Evolutionary conservation across 768 basidiomycete genomes (phyloP), one percentile per base, ranked within the genome.

Genomic region (Mycena rebaudengoi): DNA sequence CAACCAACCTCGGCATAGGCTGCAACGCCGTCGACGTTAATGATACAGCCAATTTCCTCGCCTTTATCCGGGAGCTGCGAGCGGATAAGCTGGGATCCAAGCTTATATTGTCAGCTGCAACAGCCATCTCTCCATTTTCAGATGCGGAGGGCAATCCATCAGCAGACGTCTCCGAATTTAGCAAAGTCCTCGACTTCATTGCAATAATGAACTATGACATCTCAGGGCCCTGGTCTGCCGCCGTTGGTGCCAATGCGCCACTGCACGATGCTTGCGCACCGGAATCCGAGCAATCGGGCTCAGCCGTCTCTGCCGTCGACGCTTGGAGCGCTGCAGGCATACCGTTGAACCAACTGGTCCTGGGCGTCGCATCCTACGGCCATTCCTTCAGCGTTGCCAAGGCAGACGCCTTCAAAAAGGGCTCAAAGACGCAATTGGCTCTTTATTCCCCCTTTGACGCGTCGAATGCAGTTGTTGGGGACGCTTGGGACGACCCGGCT

Each of bases 231-330:
- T 90, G 85, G 82, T 82, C 82, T 69, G 72, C 77, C 68, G 69
- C 83, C 63, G 79, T 88, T 50, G 95, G 94, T 4, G 89, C 96
- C 5, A 96, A 98, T 73, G 89, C 95, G 0, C 95, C 96, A 5
- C 84, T 97, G 20, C 76, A 85, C 32, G 88, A 95, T 76, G 78
- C 84, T 0, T 96, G 95, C 71, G 85, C 87, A 0, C 67, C 87
- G 35, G 73, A 83, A 0, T 68, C 75, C 3, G 76, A 83, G 43
- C 87, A 90, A 64, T 76, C 80, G 29, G 94, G 92, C 10, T 94
- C 93, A 59, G 94, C 88, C 7, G 80, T 82, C n/a, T 84, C 85
- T 20, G 90, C 92, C 10, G 83, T 98, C 37, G 70, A 80, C 13
- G 83, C 85, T 5, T 97, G 95, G 96, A 86, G 82, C 0, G 67